phyloP scores from a whole-genome alignment of 768 basidiomycete species.

The Favolaschia claudopus region DNA sequence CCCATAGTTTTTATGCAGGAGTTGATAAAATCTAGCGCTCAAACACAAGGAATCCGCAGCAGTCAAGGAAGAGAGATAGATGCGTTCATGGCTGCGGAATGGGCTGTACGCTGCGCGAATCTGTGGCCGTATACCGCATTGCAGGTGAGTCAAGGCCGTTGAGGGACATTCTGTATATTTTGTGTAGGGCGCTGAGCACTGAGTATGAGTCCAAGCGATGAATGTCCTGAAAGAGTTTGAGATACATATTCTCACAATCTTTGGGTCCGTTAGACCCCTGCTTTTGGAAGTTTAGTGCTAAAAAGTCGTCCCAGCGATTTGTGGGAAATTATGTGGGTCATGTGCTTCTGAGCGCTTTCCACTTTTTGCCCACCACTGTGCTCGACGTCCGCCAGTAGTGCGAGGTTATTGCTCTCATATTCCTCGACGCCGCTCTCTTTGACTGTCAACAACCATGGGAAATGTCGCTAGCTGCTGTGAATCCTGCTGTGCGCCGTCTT shows the following conservation, averaged over 20 bases:
- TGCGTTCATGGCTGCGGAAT: slow-evolving; percentile 14
- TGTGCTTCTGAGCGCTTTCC: no score
- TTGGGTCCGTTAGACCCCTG: no score
- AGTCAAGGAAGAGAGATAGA: slow-evolving; percentile 1
- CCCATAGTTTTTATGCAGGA: slow-evolving; percentile 20
- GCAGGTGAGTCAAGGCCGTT: no score
- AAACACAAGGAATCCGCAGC: slow-evolving; percentile 24
- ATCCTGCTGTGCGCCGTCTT: slow-evolving; percentile 70
- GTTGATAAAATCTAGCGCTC: slow-evolving; percentile 6
- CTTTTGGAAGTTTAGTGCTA: no score
- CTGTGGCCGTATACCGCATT: no score
- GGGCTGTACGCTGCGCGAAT: slow-evolving; percentile 17
- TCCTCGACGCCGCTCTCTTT: not conserved
- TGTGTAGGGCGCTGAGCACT: no score
- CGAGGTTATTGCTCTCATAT: not conserved
- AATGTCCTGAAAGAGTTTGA: no score
- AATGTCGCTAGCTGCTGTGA: slow-evolving; percentile 84
- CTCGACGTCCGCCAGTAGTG: not conserved
- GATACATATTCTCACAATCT: no score
- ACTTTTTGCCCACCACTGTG: not conserved
- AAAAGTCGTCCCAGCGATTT: no score
- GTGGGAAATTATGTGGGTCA: no score
- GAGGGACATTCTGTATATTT: no score
- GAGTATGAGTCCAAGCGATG: no score
- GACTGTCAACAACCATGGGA: slow-evolving; percentile 58